phyloP scores from a whole-genome alignment of 1,139 yeast genomes.

The Candida dubliniensis region DNA sequence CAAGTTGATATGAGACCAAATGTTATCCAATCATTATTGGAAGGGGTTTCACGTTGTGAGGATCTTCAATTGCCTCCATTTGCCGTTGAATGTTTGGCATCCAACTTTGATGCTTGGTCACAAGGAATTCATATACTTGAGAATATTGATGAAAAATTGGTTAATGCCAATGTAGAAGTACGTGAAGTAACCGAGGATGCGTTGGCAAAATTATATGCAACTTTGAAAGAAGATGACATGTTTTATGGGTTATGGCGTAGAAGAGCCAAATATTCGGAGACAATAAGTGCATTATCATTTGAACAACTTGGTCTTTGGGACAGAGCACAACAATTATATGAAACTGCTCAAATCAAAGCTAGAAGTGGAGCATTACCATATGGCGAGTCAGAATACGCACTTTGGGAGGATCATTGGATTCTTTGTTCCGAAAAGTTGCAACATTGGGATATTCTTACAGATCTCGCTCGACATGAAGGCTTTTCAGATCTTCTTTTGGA shows the following conservation, averaged over 20 bases:
- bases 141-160: conserved; percentile 64
- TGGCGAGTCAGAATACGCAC: conserved; percentile 90
- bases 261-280: conserved; percentile 89
- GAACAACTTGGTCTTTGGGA: conserved; percentile 97
- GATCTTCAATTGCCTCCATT: conserved; percentile 91
- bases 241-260: conserved; percentile 98
- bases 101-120: conserved; percentile 89
- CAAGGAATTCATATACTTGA: conserved; percentile 83
- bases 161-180: conserved; percentile 69
- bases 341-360: conserved; percentile 96
- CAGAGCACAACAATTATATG: conserved; percentile 89
- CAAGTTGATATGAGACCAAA: conserved; percentile 88
- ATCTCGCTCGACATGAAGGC: conserved; percentile 96
- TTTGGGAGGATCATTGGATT: conserved; percentile 99
- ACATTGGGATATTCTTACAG: conserved; percentile 97
- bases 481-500: conserved; percentile 90
- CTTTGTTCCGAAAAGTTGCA: conserved; percentile 95
- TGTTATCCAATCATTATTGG: conserved; percentile 79
- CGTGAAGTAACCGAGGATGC: conserved; percentile 91
- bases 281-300: conserved; percentile 87
- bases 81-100: conserved; percentile 83
- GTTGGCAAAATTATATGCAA: conserved; percentile 81
- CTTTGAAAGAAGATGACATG: conserved; percentile 92
- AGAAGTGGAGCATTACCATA: conserved; percentile 94
- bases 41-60: conserved; percentile 74